Percentiles rank a stretch among this genome's conserved stretches.
Evolutionary conservation across 2,329 filamentous ascomycete genomes (phyloP).

Genomic region (Aspergillus sclerotialis): DNA sequence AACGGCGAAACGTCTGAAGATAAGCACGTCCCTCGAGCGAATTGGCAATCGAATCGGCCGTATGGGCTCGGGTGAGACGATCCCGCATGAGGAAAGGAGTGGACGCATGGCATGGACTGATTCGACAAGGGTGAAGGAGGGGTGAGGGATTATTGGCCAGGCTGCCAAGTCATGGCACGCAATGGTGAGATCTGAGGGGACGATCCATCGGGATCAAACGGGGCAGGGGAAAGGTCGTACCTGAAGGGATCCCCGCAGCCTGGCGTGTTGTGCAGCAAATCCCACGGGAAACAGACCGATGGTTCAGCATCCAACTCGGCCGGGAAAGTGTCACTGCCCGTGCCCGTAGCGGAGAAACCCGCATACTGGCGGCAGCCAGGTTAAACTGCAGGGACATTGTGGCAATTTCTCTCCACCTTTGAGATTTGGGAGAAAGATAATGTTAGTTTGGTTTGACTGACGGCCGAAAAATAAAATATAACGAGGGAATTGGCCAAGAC

Average conservation of each 20-base stretch:
- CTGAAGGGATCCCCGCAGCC: constrained; percentile 10
- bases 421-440: too few species aligned
- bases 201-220: constrained; percentile 4
- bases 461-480: too few species aligned
- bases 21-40: neutral
- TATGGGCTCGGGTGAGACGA: neutral
- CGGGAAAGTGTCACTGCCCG: constrained; percentile 21
- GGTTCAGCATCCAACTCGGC: constrained; percentile 21
- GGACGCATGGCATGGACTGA: neutral
- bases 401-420: neutral
- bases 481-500: too few species aligned
- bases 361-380: constrained; percentile 20
- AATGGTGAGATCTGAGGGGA: neutral
- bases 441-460: neutral
- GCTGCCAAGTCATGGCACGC: neutral
- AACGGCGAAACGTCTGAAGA: neutral
- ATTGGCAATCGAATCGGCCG: neutral
- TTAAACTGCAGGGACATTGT: constrained; percentile 26
- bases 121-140: constrained; percentile 3
- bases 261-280: constrained; percentile 11
- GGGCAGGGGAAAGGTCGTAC: constrained; percentile 12
- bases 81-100: neutral
- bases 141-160: constrained; percentile 7
- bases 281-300: constrained; percentile 8
- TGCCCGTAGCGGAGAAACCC: constrained; percentile 25